Base-by-base conservation (phyloP, 805 yeast species). In the Cyberlindnera mississippiensis region DNA sequence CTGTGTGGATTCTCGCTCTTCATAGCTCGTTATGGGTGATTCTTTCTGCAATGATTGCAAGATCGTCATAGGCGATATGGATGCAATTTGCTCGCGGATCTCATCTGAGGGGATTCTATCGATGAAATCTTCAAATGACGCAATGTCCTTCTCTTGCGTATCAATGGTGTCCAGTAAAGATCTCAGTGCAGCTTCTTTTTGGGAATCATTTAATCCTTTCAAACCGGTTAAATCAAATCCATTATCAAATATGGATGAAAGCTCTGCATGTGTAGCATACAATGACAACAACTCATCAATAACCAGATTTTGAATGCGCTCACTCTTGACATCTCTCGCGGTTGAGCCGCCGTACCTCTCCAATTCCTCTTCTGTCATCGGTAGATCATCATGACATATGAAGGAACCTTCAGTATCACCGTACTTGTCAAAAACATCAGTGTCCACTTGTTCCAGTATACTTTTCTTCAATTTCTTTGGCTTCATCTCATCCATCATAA, bases 301-400 rank as follows among this genome's bases (percentile, higher is more conserved):
- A 6, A 48, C 37, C 38, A 37, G 26, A 18, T 35, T 28, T 35
- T 48, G 49, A 1, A 36, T 17, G 8, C 38, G 24, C 13, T 44
- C 48, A 16, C 31, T 40, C 14, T 15, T 28, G 5, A 38, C 24
- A 15, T 39, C 39, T 14, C 44, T 33, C 9, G 29, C 37, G 4
- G 10, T 5, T 16, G 26, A 10, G 7, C 44, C 31, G 1, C 44
- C 44, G n/a, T 28, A 26, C 5, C 15, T 11, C 9, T 40, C 39
- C 20, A 48, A 34, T 11, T 48, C 52, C 3, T 33, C 28, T 27
- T 48, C 52, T 11, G 45, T 38, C 22, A 24, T 24, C 4, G 49
- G 49, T 0, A 42, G 40, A 12, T 35, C 42, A 26, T 45, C 39
- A n/a, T 29, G 30, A 16, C 14, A 18, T n/a, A 30, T 29, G 33